Evolutionary conservation across 352 stramenopile species (phyloP), one percentile per base, ranked within the genome.

Genomic region (Globisporangium perplexum): DNA sequence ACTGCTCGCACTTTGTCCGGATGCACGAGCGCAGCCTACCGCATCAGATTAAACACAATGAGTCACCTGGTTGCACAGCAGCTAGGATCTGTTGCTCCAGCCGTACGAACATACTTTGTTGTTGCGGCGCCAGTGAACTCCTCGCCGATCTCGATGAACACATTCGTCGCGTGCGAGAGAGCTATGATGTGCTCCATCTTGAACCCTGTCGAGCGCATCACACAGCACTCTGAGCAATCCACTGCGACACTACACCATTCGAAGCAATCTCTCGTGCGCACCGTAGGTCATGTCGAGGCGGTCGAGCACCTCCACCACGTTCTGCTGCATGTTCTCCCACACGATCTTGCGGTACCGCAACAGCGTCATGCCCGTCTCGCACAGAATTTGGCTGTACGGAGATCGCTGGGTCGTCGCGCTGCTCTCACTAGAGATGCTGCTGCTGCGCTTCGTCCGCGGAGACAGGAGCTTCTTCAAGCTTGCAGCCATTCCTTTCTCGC

Each of bases 141-240:
- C 48, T 95, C 79, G 1, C 87, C 88, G 22, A 96, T 76, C 47
- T 90, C 74, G 36, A 88, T 78, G 50, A 96, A 87, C 30, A 68
- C 75, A 31, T 72, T 75, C 6, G 86, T 92, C 4, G 76, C 71
- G 46, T 88, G 75, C 38, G 86, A 83, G 42, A 97, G 65, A 7
- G 68, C 72, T 44, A 95, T 89, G 18, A 97, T 79, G 41, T 96
- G 85, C 55, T 96, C 87, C 58, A 95, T 77, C 53, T 96, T 92
- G 63, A 92, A 83, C 7, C 76, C 79, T 93, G 56, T 35, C 33
- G 11, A 49, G 22, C 56, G 28, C n/a, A 56, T 15, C 49, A 11
- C 42, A 45, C 20, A 30, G 1, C 0, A 47, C 50, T 28, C n/a
- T 15, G 36, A 41, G 11, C 42, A 57, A 7, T 36, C 35, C 15